A percentile compares a stretch with the other conserved stretches of the same genome.
Conservation (phyloP, 495 filamentous ascomycete genomes). For the Aspergillus cristatus region DNA sequence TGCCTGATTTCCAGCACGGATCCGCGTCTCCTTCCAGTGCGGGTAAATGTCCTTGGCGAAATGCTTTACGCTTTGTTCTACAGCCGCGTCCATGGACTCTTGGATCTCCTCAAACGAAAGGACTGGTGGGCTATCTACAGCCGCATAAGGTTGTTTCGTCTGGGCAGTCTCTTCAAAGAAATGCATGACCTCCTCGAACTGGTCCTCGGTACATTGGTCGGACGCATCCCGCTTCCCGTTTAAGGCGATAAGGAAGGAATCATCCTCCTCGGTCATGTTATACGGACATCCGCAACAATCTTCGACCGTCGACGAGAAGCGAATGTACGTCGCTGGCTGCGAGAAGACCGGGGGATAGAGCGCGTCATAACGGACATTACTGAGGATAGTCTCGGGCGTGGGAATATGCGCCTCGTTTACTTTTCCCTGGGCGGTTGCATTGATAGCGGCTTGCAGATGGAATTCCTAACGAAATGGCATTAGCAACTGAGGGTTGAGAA, state of each 20-base stretch:
- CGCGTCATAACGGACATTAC: constrained; percentile 71
- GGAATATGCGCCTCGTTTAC: constrained; percentile 69
- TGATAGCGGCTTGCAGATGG: constrained; percentile 91
- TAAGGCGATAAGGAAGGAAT: constrained; percentile 69
- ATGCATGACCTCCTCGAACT: constrained; percentile 91
- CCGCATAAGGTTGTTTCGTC: constrained; percentile 73
- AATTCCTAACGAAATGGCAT: constrained; percentile 62
- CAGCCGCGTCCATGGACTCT: constrained; percentile 60
- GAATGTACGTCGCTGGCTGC: constrained; percentile 87
- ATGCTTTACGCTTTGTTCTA: constrained; percentile 52
- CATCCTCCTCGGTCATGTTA: constrained; percentile 88
- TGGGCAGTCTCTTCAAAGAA: constrained; percentile 83
- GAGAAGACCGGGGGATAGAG: constrained; percentile 72
- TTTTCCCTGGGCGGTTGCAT: constrained; percentile 66
- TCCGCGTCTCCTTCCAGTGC: constrained; percentile 74
- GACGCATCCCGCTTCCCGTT: constrained; percentile 63
- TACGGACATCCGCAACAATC: constrained; percentile 81
- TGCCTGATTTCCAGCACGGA: constrained; percentile 52
- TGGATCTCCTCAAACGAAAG: constrained; percentile 73
- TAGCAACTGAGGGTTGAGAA: constrained; percentile 13
- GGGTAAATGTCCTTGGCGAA: constrained; percentile 85
- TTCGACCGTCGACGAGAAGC: constrained; percentile 96
- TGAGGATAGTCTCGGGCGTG: constrained; percentile 71
- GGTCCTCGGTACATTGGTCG: constrained; percentile 68
- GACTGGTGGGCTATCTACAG: constrained; percentile 76